These are phyloP conservation scores for Phragmites australis DNA, from an alignment of 176 grass and related monocot species.

Conservation along the genomic window DNA sequence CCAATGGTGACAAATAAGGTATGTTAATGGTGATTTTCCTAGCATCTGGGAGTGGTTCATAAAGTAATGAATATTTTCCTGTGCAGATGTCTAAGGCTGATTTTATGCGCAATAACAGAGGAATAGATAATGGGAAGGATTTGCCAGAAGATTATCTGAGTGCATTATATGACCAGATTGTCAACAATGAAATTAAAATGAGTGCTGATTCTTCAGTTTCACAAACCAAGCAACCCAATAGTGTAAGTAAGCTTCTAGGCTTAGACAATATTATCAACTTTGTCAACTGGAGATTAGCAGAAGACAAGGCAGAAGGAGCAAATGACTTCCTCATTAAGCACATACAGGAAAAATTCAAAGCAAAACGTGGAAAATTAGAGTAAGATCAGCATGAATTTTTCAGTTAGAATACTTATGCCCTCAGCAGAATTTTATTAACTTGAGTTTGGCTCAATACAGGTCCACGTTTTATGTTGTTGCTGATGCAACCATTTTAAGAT, in stretches of 20 bases:
- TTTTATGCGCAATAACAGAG: constrained; percentile 93
- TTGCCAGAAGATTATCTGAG: constrained; percentile 86
- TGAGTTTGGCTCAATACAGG: constrained; percentile 52
- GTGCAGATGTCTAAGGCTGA: constrained; percentile 95
- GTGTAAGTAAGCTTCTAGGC: constrained; percentile 80
- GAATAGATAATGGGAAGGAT: constrained; percentile 97
- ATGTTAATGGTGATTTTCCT: constrained; percentile 18
- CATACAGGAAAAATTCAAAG: constrained; percentile 97
- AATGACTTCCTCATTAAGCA: constrained; percentile 95
- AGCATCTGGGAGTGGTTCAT: constrained; percentile 14
- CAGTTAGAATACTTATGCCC: constrained; percentile 23
- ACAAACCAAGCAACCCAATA: constrained; percentile 74
- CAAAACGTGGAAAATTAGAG: constrained; percentile 89
- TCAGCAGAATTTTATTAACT: constrained; percentile 26
- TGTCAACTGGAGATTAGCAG: constrained; percentile 78
- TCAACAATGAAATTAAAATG: constrained; percentile 99
- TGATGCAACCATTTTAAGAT: constrained; percentile 86
- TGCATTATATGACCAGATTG: constrained; percentile 85
- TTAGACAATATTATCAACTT: constrained; percentile 92
- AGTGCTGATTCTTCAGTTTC: constrained; percentile 65
- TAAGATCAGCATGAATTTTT: constrained; percentile 49
- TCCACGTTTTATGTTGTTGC: constrained; percentile 83
- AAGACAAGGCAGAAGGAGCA: constrained; percentile 89
- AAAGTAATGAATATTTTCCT: constrained; percentile 31
- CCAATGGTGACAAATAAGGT: constrained; percentile 96